Conservation (phyloP, 2,329 filamentous ascomycete genomes). For the Pseudogymnoascus destructans region DNA sequence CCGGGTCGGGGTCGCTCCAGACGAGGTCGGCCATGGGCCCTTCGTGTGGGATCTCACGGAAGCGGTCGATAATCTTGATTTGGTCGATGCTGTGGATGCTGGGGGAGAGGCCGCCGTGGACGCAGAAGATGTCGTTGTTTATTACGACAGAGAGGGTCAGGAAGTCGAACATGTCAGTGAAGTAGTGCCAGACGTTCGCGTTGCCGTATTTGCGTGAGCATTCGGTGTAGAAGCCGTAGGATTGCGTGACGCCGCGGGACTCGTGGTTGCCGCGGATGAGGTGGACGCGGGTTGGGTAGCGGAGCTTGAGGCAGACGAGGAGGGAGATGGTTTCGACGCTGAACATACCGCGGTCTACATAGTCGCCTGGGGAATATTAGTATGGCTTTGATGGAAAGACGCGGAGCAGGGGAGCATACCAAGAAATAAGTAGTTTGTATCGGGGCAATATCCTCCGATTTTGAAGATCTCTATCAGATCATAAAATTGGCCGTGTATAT, state of each 20-base stretch:
- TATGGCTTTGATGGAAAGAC: constrained; percentile 8
- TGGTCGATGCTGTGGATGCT: constrained; percentile 98
- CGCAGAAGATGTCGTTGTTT: constrained; percentile 97
- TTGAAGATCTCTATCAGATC: constrained; percentile 99
- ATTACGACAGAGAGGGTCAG: constrained; percentile 94
- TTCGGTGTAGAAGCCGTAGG: constrained; percentile 98
- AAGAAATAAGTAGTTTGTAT: constrained; percentile 96
- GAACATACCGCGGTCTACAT: constrained; percentile 96
- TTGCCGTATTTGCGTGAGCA: constrained; percentile 97
- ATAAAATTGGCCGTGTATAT: constrained; percentile 98
- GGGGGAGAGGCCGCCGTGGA: constrained; percentile 81
- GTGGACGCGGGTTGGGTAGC: constrained; percentile 91
- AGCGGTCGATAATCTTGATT: constrained; percentile 98
- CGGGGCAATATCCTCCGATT: constrained; percentile 91
- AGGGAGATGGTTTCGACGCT: constrained; percentile 98
- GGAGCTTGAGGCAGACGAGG: constrained; percentile 89
- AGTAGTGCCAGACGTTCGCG: constrained; percentile 98
- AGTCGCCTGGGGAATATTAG: constrained; percentile 55
- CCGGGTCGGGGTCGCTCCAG: constrained; percentile 96
- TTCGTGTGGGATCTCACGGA: constrained; percentile 96
- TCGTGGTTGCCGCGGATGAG: constrained; percentile 97
- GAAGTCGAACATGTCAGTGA: constrained; percentile 99
- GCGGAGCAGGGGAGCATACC: constrained; percentile 38
- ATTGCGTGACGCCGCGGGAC: constrained; percentile 92
- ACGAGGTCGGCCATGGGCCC: constrained; percentile 99